These are phyloP conservation scores for Rubia tinctorum DNA, from an alignment of 305 asterid species.

Conservation along the genomic window DNA sequence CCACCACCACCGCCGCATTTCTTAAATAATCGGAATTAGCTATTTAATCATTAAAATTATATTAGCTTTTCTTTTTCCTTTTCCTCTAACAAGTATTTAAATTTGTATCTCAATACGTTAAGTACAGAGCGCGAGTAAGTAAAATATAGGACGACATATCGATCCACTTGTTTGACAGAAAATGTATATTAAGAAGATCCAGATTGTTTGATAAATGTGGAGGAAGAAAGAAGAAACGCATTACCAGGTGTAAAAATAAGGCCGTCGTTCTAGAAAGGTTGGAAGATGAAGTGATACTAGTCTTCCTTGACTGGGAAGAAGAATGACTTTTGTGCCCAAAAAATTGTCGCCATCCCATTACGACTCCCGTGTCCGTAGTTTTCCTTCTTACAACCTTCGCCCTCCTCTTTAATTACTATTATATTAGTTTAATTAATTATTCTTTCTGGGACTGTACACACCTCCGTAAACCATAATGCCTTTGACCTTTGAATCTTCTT, in stretches of 20 bases:
- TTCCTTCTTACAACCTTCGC: conserved; percentile 47
- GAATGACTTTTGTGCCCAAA: conserved; percentile 5
- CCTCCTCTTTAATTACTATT: not conserved
- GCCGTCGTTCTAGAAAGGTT: conserved; percentile 20
- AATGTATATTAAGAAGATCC: too few relatives aligned
- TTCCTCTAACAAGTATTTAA: too few relatives aligned
- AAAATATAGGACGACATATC: too few relatives aligned
- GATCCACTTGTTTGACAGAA: too few relatives aligned
- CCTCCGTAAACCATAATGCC: conserved; percentile 20
- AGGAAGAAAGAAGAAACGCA: too few relatives aligned
- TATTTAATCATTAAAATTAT: too few relatives aligned
- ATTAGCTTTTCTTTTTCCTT: too few relatives aligned
- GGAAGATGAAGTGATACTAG: conserved; percentile 2
- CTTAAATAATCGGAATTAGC: too few relatives aligned
- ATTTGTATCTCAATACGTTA: too few relatives aligned
- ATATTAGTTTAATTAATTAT: not conserved
- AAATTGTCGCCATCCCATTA: conserved; percentile 31
- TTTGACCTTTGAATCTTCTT: conserved; percentile 56
- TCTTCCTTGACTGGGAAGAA: conserved; percentile 2
- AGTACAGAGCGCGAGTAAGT: too few relatives aligned
- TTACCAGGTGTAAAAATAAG: not conserved
- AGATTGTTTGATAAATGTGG: too few relatives aligned
- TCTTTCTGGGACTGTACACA: not conserved
- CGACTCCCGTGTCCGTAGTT: conserved; percentile 12
- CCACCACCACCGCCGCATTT: too few relatives aligned